Percentiles rank a stretch among this genome's conserved stretches.
Conservation (phyloP, 345 rosid genomes). For the Conringia planisiliqua region DNA sequence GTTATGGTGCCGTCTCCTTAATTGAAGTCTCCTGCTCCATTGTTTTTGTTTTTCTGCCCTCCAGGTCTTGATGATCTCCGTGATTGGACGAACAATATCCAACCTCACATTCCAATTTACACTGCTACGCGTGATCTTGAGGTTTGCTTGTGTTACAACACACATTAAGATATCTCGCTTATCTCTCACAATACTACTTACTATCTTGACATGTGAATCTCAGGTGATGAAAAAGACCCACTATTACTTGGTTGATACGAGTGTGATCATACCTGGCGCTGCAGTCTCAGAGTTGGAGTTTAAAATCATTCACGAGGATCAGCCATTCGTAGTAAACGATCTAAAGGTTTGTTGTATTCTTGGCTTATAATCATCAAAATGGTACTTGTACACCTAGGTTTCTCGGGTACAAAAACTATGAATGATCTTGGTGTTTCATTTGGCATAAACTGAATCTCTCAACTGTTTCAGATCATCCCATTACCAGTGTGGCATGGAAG, state of each 20-base stretch:
- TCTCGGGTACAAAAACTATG: background rate
- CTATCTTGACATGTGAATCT: slow-evolving; percentile 9
- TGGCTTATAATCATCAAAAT: background rate
- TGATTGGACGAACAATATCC: slow-evolving; percentile 96
- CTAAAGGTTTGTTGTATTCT: slow-evolving; percentile 44
- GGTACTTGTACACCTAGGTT: background rate
- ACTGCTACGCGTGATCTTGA: slow-evolving; percentile 79
- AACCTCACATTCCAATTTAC: slow-evolving; percentile 72
- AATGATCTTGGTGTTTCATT: slow-evolving; percentile 4
- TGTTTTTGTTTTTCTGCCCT: background rate
- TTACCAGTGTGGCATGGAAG: slow-evolving; percentile 95
- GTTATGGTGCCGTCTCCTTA: slow-evolving; percentile 3
- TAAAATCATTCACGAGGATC: slow-evolving; percentile 65
- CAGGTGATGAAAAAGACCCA: slow-evolving; percentile 99
- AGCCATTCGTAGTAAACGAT: slow-evolving; percentile 71
- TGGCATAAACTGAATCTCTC: background rate
- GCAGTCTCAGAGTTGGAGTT: slow-evolving; percentile 86
- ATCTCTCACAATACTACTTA: background rate
- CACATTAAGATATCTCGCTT: background rate
- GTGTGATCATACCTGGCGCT: slow-evolving; percentile 74
- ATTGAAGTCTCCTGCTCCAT: slow-evolving; percentile 13
- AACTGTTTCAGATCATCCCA: slow-evolving; percentile 63
- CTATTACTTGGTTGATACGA: slow-evolving; percentile 86
- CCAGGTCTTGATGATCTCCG: slow-evolving; percentile 95
- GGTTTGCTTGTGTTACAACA: slow-evolving; percentile 36